Evolutionary conservation across 192 early-diverging fungal species (phyloP).

Genomic region (Rhizophagus clarus): DNA sequence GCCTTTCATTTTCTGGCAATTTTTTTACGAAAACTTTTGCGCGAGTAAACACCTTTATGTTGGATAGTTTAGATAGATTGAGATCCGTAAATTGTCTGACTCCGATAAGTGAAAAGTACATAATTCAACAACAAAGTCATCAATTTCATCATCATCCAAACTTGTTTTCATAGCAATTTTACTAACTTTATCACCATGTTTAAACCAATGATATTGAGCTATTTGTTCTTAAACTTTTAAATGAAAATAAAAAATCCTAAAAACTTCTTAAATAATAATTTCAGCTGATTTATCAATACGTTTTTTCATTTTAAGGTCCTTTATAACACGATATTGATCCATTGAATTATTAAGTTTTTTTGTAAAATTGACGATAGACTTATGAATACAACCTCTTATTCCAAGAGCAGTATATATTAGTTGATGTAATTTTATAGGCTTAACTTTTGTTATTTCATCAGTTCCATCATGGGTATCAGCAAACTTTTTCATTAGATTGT

Average conservation of each 20-base stretch:
- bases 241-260: background rate
- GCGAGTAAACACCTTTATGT: too few relatives aligned
- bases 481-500: background rate
- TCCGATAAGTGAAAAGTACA: background rate
- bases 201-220: background rate
- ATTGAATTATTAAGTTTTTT: too few relatives aligned
- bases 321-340: too few relatives aligned
- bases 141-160: background rate
- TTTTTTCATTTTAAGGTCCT: background rate
- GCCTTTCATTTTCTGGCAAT: too few relatives aligned
- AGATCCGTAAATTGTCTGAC: too few relatives aligned
- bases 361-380: too few relatives aligned
- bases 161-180: background rate
- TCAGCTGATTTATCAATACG: background rate
- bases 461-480: background rate
- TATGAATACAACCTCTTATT: background rate
- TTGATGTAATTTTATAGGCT: background rate
- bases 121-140: background rate
- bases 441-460: background rate
- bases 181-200: background rate
- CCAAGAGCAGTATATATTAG: conserved; percentile 13
- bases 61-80: too few relatives aligned
- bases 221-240: background rate
- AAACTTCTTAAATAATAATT: background rate
- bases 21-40: too few relatives aligned